phyloP scores from a whole-genome alignment of 768 basidiomycete genomes.

The Tulasnella sp. region DNA sequence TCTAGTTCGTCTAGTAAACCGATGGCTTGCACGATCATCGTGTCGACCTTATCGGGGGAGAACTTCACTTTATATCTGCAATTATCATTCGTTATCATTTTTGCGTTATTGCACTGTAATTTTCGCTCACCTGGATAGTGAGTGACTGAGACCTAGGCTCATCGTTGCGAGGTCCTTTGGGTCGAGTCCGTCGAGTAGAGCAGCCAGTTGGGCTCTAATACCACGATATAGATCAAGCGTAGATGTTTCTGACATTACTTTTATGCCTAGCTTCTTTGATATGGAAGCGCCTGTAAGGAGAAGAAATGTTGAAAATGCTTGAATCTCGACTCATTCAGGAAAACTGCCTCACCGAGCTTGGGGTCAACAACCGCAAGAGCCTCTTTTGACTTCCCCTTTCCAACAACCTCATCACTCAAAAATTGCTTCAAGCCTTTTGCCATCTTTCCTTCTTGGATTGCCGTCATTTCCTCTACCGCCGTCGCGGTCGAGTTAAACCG shows the following conservation, averaged over 20 bases:
- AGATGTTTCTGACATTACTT: slow-evolving; percentile 50
- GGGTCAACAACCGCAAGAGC: slow-evolving; percentile 70
- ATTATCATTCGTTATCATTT: neutral
- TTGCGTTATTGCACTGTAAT: neutral
- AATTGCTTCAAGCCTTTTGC: slow-evolving; percentile 91
- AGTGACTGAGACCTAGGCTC: slow-evolving; percentile 95
- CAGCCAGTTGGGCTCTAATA: slow-evolving; percentile 76
- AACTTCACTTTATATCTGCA: slow-evolving; percentile 95
- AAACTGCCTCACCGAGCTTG: slow-evolving; percentile 55
- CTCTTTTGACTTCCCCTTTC: slow-evolving; percentile 87
- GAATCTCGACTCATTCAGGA: neutral
- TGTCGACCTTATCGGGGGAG: slow-evolving; percentile 98
- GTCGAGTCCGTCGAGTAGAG: slow-evolving; percentile 79
- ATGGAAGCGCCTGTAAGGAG: slow-evolving; percentile 56
- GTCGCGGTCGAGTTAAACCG: slow-evolving; percentile 92
- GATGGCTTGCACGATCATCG: slow-evolving; percentile 98
- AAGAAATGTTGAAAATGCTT: neutral
- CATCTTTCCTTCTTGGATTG: slow-evolving; percentile 83
- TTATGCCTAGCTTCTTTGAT: slow-evolving; percentile 86
- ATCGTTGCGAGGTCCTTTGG: slow-evolving; percentile 93
- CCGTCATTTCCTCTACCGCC: slow-evolving; percentile 92
- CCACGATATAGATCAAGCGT: slow-evolving; percentile 83
- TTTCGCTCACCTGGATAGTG: slow-evolving; percentile 64
- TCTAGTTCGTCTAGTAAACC: slow-evolving; percentile 95
- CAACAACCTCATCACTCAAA: slow-evolving; percentile 68